Conservation (phyloP, 1,139 yeast genomes). For the Magnusiomyces suaveolens region DNA sequence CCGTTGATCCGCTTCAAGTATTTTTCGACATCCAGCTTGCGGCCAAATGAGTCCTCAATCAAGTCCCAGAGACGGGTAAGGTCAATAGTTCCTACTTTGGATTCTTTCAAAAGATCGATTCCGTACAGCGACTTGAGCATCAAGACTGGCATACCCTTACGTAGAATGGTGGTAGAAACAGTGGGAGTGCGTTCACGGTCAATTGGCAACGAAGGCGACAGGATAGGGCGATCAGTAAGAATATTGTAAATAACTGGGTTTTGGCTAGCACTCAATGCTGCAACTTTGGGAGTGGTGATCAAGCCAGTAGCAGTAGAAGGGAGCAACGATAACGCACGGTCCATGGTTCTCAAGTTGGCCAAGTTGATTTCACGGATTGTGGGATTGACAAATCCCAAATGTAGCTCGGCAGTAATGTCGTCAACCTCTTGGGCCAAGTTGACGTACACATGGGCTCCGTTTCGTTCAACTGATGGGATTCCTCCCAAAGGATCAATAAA, state of each 20-base stretch:
- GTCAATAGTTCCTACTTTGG: conserved; percentile 44
- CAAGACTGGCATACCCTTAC: conserved; percentile 63
- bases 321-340: conserved; percentile 36
- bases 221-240: conserved; percentile 82
- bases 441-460: conserved; percentile 75
- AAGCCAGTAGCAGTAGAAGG: conserved; percentile 44
- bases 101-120: conserved; percentile 39
- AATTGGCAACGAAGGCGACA: conserved; percentile 85
- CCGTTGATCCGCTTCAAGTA: conserved; percentile 59
- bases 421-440: conserved; percentile 76
- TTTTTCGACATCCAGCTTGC: conserved; percentile 50
- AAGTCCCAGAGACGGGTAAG: conserved; percentile 46
- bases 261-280: conserved; percentile 33
- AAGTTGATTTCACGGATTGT: conserved; percentile 43
- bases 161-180: conserved; percentile 66
- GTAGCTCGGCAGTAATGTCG: conserved; percentile 53
- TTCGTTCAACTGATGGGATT: conserved; percentile 75
- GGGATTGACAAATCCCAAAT: conserved; percentile 43
- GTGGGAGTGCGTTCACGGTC: conserved; percentile 46
- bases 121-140: conserved; percentile 37
- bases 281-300: conserved; percentile 42
- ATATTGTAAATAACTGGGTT: conserved; percentile 86
- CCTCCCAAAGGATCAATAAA: conserved; percentile 80
- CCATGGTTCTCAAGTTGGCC: conserved; percentile 47
- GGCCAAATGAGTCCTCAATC: conserved; percentile 73